Evolutionary conservation across 1,139 yeast genomes (phyloP).

Genomic region (Eremothecium coryli): DNA sequence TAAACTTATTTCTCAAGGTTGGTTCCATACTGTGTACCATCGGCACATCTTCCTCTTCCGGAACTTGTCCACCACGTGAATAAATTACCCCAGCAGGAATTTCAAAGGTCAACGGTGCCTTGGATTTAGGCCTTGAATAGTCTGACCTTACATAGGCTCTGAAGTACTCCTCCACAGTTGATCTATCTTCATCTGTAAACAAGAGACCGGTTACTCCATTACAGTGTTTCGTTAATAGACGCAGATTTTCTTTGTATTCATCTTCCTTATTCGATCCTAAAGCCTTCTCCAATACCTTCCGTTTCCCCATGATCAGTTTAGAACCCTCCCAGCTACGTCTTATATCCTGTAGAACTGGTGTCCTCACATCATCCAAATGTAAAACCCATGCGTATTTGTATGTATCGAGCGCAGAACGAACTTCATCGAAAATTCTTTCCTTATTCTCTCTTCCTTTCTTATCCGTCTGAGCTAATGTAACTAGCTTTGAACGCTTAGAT

Average conservation of each 20-base stretch:
- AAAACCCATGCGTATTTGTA: conserved; percentile 78
- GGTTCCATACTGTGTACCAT: conserved; percentile 94
- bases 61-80: conserved; percentile 90
- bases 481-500: conserved; percentile 87
- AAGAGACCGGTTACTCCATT: conserved; percentile 78
- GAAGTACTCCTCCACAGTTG: conserved; percentile 79
- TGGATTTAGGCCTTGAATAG: conserved; percentile 82
- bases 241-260: conserved; percentile 80
- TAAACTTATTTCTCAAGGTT: conserved; percentile 76
- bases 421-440: conserved; percentile 81
- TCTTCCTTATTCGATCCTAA: conserved; percentile 80
- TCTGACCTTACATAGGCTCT: conserved; percentile 68
- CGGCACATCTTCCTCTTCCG: conserved; percentile 89
- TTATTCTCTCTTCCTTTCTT: conserved; percentile 92
- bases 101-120: conserved; percentile 70
- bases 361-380: conserved; percentile 84
- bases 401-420: conserved; percentile 70
- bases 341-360: conserved; percentile 88
- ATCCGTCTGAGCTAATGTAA: conserved; percentile 92
- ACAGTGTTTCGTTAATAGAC: conserved; percentile 48
- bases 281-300: conserved; percentile 87
- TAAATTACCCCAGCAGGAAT: conserved; percentile 87
- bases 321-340: conserved; percentile 91
- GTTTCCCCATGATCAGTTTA: conserved; percentile 78
- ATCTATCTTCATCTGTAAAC: conserved; percentile 78